Conservation (phyloP, 352 stramenopile species). For the Thraustochytrium striatum region DNA sequence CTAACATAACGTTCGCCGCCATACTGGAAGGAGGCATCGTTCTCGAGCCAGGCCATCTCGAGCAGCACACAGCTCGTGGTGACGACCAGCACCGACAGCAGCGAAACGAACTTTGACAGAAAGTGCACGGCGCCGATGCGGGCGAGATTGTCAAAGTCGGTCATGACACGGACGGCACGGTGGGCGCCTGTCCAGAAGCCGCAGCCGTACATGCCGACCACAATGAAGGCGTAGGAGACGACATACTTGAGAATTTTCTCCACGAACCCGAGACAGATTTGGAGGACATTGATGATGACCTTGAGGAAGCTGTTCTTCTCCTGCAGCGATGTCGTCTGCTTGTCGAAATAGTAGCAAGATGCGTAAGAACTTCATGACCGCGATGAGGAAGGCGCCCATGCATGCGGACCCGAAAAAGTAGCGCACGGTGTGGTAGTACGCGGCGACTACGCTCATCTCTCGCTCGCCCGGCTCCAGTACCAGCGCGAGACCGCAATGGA, state of each 20-base stretch:
- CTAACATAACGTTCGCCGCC: conserved; percentile 17
- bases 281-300: background rate
- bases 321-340: conserved; percentile 33
- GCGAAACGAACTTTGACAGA: background rate
- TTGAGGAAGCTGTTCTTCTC: conserved; percentile 10
- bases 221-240: conserved; percentile 34
- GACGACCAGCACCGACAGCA: conserved; percentile 19
- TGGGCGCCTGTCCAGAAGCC: conserved; percentile 28
- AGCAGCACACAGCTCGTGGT: background rate
- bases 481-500: conserved; percentile 8
- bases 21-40: background rate
- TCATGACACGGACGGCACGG: conserved; percentile 8
- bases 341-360: conserved; percentile 9
- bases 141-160: conserved; percentile 23
- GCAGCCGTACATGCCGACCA: conserved; percentile 38
- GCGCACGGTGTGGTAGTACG: conserved; percentile 66
- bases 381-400: conserved; percentile 43
- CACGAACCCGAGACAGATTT: conserved; percentile 9
- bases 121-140: conserved; percentile 6
- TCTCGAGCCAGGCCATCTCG: conserved; percentile 36
- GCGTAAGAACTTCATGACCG: conserved; percentile 25
- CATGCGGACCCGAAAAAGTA: conserved; percentile 53
- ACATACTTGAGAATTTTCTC: conserved; percentile 37
- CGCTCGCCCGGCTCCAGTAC: conserved; percentile 4
- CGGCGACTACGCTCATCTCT: too few relatives aligned